Conservation (phyloP, 2,329 filamentous ascomycete species). For the Hirsutella minnesotensis region DNA sequence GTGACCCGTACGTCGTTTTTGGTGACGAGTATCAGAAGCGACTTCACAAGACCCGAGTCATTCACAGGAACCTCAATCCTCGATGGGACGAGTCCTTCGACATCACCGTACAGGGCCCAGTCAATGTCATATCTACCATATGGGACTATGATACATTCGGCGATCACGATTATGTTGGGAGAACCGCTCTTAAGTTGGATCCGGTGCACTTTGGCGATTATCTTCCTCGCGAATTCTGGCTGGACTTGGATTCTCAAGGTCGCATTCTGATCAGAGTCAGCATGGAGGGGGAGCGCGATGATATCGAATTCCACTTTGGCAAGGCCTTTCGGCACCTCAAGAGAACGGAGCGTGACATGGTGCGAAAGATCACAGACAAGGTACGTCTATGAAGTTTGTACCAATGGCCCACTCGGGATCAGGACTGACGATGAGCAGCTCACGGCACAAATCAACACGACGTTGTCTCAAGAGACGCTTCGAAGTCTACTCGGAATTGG, state of each 20-base stretch:
- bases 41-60: conserved; percentile 83
- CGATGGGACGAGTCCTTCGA: conserved; percentile 97
- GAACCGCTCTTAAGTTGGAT: conserved; percentile 96
- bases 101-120: conserved; percentile 79
- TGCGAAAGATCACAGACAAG: conserved; percentile 95
- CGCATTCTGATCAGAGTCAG: conserved; percentile 80
- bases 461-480: conserved; percentile 72
- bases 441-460: conserved; percentile 82
- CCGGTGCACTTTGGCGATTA: conserved; percentile 96
- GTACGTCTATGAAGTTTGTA: conserved; percentile 27
- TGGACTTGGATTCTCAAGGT: conserved; percentile 92
- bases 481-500: conserved; percentile 58
- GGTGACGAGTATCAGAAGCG: conserved; percentile 97
- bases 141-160: conserved; percentile 98
- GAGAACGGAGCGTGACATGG: conserved; percentile 95
- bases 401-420: background rate
- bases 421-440: conserved; percentile 40
- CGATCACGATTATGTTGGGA: conserved; percentile 92
- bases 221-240: conserved; percentile 90
- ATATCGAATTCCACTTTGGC: conserved; percentile 97
- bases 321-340: conserved; percentile 94
- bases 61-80: conserved; percentile 82
- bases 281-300: conserved; percentile 97
- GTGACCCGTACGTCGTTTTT: conserved; percentile 93
- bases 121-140: conserved; percentile 92